Base-by-base conservation (phyloP, 2,329 filamentous ascomycete genomes). In the Talaromyces islandicus region DNA sequence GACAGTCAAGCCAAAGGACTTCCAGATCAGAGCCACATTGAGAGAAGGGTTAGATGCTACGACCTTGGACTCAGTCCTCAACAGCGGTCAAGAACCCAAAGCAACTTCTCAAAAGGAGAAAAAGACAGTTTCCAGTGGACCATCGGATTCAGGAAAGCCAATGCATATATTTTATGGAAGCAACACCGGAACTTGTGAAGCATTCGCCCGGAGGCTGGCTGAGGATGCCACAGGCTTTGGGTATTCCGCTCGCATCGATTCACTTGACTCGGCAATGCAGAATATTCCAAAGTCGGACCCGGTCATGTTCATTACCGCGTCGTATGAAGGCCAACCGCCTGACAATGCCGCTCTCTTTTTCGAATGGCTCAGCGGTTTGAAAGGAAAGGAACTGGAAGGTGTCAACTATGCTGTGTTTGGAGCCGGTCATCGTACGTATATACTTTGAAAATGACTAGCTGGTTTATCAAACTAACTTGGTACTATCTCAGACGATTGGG, bases 321-420 rank as follows among this genome's bases (percentile, higher is more conserved):
- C 85, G 1, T 92, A 92, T 65, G 89, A 92, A 67, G 89, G 89
- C 0, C 81, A 89, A 58, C 87, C 89, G 0, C 84, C 88, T 0
- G 87, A 90, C 62, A 91, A 92, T 63, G 89, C 89, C 0, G 80
- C 77, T 0, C 80, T 84, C 54, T 92, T 92, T 66, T 81, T 87
- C 25, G 76, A 80, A 19, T 92, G 89, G 89, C 71, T 91, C 6
- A 78, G 85, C 64, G 76, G 68, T 12, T 74, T 83, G 11, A 76
- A 81, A 59, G 79, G 75, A 3, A 74, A 81, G 3, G 77, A 81
- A 56, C 69, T 89, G 24, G 75, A 83, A 9, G 81, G 79, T 7
- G 81, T 88, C 0, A 77, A 81, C 1, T 92, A 87, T 68, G 82
- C 87, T 1, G 84, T 91, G 3, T 92, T 89, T 70, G 89, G 87